A percentile compares a stretch with the other conserved stretches of the same genome.
Conservation (phyloP, 306 rosid genomes). For the Casuarina glauca region DNA sequence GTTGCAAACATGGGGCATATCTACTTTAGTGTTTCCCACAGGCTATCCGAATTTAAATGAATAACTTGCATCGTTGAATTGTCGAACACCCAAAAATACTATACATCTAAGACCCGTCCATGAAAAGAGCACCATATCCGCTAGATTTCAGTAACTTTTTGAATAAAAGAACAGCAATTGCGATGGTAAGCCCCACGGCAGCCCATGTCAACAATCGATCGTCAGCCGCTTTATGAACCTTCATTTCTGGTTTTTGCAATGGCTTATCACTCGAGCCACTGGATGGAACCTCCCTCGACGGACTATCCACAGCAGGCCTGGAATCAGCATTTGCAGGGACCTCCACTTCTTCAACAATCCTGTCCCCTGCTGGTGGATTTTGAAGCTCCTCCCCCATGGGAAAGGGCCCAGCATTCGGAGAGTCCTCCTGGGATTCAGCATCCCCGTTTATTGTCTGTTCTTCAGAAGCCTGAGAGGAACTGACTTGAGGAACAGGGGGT, state of each 20-base stretch:
- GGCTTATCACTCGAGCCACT: constrained; percentile 38
- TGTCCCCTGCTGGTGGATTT: constrained; percentile 42
- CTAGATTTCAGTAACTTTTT: constrained; percentile 81
- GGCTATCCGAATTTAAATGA: background rate
- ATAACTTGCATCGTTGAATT: constrained; percentile 15
- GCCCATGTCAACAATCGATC: constrained; percentile 91
- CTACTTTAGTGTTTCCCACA: constrained; percentile 4
- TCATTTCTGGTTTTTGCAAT: constrained; percentile 42
- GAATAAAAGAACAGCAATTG: constrained; percentile 76
- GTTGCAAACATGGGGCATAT: background rate
- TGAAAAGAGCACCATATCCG: constrained; percentile 72
- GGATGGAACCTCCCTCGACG: constrained; percentile 43
- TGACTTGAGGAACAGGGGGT: constrained; percentile 57
- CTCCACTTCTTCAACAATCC: constrained; percentile 56
- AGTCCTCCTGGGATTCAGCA: constrained; percentile 34
- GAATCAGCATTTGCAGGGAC: constrained; percentile 34
- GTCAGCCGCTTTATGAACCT: constrained; percentile 56
- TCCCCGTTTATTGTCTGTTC: constrained; percentile 46
- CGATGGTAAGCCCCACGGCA: constrained; percentile 87
- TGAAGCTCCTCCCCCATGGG: constrained; percentile 37
- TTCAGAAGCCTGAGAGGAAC: constrained; percentile 43
- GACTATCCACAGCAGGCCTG: constrained; percentile 31
- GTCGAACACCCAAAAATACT: constrained; percentile 12
- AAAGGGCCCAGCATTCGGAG: constrained; percentile 39
- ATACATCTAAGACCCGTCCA: constrained; percentile 65